Evolutionary conservation across 208 protist species (phyloP).

Genomic region (Herpetomonas samuelpessoai): DNA sequence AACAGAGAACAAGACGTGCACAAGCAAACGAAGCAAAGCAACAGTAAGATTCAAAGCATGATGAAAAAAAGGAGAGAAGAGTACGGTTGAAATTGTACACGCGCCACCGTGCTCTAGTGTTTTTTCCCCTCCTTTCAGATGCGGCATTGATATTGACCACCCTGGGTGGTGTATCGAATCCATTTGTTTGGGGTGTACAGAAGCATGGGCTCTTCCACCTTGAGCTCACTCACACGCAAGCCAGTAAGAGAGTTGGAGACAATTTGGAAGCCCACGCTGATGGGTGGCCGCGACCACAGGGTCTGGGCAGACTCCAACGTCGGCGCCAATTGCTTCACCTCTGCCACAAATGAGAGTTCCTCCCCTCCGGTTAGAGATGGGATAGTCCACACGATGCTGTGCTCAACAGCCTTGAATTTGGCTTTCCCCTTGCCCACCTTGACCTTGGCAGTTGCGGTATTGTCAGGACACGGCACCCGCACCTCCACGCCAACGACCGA

Average conservation of each 20-base stretch:
- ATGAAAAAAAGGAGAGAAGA: constrained; percentile 8
- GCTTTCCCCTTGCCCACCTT: constrained; percentile 84
- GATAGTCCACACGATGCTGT: constrained; percentile 93
- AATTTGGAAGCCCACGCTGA: constrained; percentile 94
- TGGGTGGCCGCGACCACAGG: constrained; percentile 94
- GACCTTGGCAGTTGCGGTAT: constrained; percentile 89
- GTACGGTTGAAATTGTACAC: constrained; percentile 3
- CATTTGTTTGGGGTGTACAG: constrained; percentile 95
- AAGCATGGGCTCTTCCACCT: constrained; percentile 70
- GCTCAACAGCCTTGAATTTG: constrained; percentile 84
- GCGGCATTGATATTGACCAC: constrained; percentile 96
- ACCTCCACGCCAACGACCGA: constrained; percentile 63
- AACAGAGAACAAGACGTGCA: neutral
- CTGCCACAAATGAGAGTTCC: constrained; percentile 82
- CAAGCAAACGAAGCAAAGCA: neutral
- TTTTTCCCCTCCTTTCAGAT: too few species aligned
- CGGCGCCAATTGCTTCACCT: constrained; percentile 89
- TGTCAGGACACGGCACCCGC: constrained; percentile 90
- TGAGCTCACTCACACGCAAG: constrained; percentile 95
- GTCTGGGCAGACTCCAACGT: constrained; percentile 64
- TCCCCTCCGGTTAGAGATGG: constrained; percentile 71
- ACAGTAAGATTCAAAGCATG: too few species aligned
- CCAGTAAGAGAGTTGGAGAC: constrained; percentile 96
- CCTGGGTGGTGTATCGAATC: constrained; percentile 98
- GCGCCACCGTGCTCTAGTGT: too few species aligned